These are phyloP conservation scores for Monosporascus sp. DNA, from an alignment of 2,329 filamentous ascomycete species.

Conservation along the genomic window DNA sequence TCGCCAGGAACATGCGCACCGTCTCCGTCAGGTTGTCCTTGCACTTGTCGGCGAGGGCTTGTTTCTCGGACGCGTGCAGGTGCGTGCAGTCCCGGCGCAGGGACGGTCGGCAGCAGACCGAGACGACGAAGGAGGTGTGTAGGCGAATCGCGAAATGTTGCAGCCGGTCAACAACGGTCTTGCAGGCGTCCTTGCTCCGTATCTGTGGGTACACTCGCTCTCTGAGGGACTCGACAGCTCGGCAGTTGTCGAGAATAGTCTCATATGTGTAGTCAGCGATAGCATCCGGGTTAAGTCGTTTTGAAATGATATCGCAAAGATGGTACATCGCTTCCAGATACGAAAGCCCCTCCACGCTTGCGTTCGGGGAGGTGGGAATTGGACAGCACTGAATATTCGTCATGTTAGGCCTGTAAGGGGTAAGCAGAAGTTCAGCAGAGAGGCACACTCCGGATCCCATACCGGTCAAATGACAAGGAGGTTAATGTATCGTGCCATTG, in stretches of 20 bases:
- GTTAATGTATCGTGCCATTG: conserved; percentile 63
- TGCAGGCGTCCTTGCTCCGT: conserved; percentile 56
- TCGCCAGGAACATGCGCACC: conserved; percentile 62
- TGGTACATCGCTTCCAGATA: conserved; percentile 63
- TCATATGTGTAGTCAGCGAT: conserved; percentile 43
- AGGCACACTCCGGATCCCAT: conserved; percentile 9
- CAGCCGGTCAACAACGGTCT: conserved; percentile 55
- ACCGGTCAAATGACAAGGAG: conserved; percentile 61
- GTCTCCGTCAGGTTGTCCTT: conserved; percentile 59
- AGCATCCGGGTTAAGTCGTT: conserved; percentile 50
- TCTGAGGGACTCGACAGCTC: conserved; percentile 47
- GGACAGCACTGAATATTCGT: conserved; percentile 53
- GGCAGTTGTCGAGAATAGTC: conserved; percentile 53
- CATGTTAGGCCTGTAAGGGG: conserved; percentile 48
- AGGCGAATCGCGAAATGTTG: conserved; percentile 61
- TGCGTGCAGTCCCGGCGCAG: conserved; percentile 47
- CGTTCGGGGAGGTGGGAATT: conserved; percentile 40
- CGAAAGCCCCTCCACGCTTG: conserved; percentile 42
- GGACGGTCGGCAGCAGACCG: conserved; percentile 58
- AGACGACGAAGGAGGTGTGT: conserved; percentile 60
- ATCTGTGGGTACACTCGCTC: conserved; percentile 45
- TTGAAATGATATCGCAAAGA: conserved; percentile 55
- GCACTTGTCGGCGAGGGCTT: conserved; percentile 50
- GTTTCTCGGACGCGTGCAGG: conserved; percentile 49
- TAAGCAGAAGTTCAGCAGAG: conserved; percentile 4